Evolutionary conservation across 345 rosid species (phyloP), one percentile per base, ranked within the genome.

Genomic region (Alliaria petiolata): DNA sequence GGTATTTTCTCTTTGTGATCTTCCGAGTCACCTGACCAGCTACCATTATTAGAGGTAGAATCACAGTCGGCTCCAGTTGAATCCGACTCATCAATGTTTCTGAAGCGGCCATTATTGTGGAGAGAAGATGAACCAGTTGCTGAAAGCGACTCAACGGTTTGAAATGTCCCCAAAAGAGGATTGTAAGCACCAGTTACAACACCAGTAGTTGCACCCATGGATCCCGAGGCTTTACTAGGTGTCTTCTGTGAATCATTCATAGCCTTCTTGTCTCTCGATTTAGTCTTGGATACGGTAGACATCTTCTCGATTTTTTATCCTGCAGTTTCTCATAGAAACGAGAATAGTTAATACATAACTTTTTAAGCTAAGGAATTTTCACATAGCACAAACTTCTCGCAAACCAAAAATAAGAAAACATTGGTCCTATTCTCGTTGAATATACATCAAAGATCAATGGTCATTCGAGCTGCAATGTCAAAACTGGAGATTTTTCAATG

Each of bases 11-110:
- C 96, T 71, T 90, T 90, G 36, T 85, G 97, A 62, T 93, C 97
- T 86, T 93, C 98, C 0, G 98, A 93, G 25, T 93, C 98, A 45
- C 98, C 97, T 19, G 98, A 93, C 87, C 93, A 90, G 83, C 98
- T 93, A 78, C 84, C 95, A 54, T 85, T 93, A 72, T 90, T 93
- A 67, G 98, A 93, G 62, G 81, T 81, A 20, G 92, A 85, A 83
- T 93, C 98, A 81, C 81, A 93, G 67, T 90, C 97, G 13, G 78
- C 77, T 72, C 89, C 92, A 73, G 56, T 75, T 16, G 84, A 89
- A 67, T 90, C 95, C 19, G 85, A 83, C 80, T 93, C 98, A 67
- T 93, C 97, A 69, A 90, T 84, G 72, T 75, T 85, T 67, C 76
- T 78, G 74, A 88, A 87, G 31, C 90, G 95, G 38, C 93, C 93